Base-by-base conservation (phyloP, 2,329 filamentous ascomycete genomes). In the Hypomyces perniciosus region DNA sequence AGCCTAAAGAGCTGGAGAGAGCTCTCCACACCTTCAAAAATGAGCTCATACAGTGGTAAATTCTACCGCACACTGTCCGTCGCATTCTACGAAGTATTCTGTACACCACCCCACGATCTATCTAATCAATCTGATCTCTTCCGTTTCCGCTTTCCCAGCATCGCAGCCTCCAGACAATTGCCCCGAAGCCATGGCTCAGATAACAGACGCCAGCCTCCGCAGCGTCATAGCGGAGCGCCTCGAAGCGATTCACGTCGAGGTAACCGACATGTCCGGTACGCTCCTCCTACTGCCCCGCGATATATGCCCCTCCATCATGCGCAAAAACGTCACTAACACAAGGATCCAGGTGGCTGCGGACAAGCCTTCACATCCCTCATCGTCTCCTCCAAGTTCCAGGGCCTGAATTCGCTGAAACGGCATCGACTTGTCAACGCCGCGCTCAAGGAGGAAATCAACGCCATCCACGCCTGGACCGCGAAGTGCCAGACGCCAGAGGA, bases 381-480 rank as follows among this genome's bases (percentile, higher is more conserved):
- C 59, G 77, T 83, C 27, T 88, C 85, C 7, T 76, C 84, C 31
- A 73, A 81, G 51, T 90, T 90, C 67, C 75, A 78, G 50, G 83
- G 82, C 61, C 85, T 87, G 68, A 86, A 74, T 63, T 88, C 88
- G 47, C 81, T 96, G 52, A 90, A 90, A 65, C 81, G 91, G 51
- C 89, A 96, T 70, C 84, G 91, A 40, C 78, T 95, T 56, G 90
- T 95, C 60, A 96, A 96, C 70, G 79, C 79, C 12, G 83, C 84
- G 5, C 76, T 96, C 61, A 92, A 90, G 73, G 80, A 85, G 43
- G 90, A 96, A 72, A 95, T 96, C 66, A 88, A 88, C 12, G 81
- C 80, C 57, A 95, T 96, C 61, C 91, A 96, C 73, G 91, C 91
- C 37, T 96, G 91, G 91, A 95, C 89, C 50, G 89, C 90, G 29